Conservation (phyloP, 1,284 basidiomycete species). For the Tetrapyrgos nigripes region DNA sequence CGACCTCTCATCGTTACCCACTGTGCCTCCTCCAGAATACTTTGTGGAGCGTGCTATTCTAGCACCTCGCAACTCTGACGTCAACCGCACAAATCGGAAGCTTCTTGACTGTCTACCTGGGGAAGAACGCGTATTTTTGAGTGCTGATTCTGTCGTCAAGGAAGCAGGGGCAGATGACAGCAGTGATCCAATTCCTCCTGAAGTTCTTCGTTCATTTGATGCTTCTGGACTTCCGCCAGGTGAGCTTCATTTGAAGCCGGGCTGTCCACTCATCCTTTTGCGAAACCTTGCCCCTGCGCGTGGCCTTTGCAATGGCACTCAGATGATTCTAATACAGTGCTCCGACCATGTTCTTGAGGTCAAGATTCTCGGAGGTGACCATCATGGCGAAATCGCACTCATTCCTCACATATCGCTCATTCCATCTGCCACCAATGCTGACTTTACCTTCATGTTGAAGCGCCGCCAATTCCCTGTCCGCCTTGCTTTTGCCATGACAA, state of each 20-base stretch:
- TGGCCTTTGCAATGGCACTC: constrained; percentile 48
- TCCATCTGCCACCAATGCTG: constrained; percentile 19
- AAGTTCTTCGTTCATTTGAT: too few relatives aligned
- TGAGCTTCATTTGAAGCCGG: too few relatives aligned
- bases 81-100: constrained; percentile 37
- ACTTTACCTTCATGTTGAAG: constrained; percentile 27
- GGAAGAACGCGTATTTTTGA: too few relatives aligned
- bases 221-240: too few relatives aligned
- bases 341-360: constrained; percentile 32
- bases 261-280: too few relatives aligned
- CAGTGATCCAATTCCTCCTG: too few relatives aligned
- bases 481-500: constrained; percentile 43
- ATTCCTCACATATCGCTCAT: constrained; percentile 31
- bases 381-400: constrained; percentile 30
- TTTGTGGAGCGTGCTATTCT: constrained; percentile 45
- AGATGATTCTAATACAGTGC: constrained; percentile 28
- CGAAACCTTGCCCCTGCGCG: constrained; percentile 35
- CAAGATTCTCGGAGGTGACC: constrained; percentile 34
- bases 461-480: constrained; percentile 31
- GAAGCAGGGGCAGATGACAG: too few relatives aligned
- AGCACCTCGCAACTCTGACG: constrained; percentile 41
- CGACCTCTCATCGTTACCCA: constrained; percentile 14
- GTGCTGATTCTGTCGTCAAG: too few relatives aligned
- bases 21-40: constrained; percentile 34
- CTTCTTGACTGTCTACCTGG: too few relatives aligned